Evolutionary conservation across 2,329 filamentous ascomycete species (phyloP), one percentile per base, ranked within the genome.

Genomic region (Fusarium nurragi): DNA sequence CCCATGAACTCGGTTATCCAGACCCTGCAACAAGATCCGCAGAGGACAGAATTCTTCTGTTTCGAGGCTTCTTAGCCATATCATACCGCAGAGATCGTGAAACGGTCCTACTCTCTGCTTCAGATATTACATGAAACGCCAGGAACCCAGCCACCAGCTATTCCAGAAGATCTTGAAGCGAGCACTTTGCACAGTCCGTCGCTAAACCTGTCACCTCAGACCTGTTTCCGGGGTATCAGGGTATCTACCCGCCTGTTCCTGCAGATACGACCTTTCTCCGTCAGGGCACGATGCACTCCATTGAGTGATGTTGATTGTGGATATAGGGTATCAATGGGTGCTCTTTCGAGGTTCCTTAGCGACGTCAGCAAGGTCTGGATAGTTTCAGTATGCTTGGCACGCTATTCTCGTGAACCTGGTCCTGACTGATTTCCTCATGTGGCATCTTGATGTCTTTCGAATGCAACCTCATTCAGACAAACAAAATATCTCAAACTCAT

Each of bases 121-220:
- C 62, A 49, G 55, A 51, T 60, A 30, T 34, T 16, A 68, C 67
- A 54, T 70, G 72, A 75, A 74, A 71, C 67, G 37, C 22, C 44
- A 47, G 23, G 57, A 37, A 34, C 45, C 59, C 48, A 64, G 63
- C 60, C 46, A 60, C 59, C 60, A 57, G 54, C 57, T 66, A 46
- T 71, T 71, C 68, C 71, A 70, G 69, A 74, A 73, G 53, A 65
- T 64, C 37, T 61, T 64, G 64, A 70, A 51, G 65, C 64, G 51
- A 38, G 53, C 49, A 54, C 44, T 46, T 56, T 60, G 53, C 26
- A 40, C 36, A 54, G 37, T 56, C 41, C 37, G 32, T 55, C 32
- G 40, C 60, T 50, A 54, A 54, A 43, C 52, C 30, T 40, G 47
- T 60, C 57, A 54, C 45, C 54, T 59, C 50, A 61, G 26, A 25